A percentile compares a stretch with the other conserved stretches of the same genome.
Evolutionary conservation across 495 filamentous ascomycete species (phyloP).

Genomic region (Articulospora tetracladia): DNA sequence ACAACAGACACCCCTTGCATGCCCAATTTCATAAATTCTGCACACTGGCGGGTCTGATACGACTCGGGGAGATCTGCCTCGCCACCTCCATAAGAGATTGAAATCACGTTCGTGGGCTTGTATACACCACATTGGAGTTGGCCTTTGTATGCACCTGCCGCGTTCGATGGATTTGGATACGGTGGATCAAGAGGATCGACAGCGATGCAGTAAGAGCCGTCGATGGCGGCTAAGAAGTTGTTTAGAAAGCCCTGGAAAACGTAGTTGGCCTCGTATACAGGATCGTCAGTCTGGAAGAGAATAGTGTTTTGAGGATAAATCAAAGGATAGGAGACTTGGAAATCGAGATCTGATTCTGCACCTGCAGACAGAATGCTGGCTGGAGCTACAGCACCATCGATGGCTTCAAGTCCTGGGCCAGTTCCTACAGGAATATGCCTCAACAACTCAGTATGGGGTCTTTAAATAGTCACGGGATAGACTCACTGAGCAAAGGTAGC

Average conservation of each 20-base stretch:
- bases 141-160: slow-evolving; percentile 51
- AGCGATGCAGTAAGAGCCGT: slow-evolving; percentile 55
- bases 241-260: slow-evolving; percentile 26
- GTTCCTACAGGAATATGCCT: slow-evolving; percentile 37
- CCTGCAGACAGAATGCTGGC: neutral
- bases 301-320: slow-evolving; percentile 18
- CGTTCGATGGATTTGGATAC: slow-evolving; percentile 46
- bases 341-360: slow-evolving; percentile 14
- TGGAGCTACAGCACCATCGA: slow-evolving; percentile 40
- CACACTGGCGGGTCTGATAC: slow-evolving; percentile 34
- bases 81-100: slow-evolving; percentile 51
- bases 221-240: slow-evolving; percentile 57
- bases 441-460: slow-evolving; percentile 28
- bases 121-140: slow-evolving; percentile 58
- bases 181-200: slow-evolving; percentile 7
- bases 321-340: slow-evolving; percentile 13
- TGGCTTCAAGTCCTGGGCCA: slow-evolving; percentile 35
- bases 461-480: neutral
- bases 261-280: slow-evolving; percentile 30
- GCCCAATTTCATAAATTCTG: slow-evolving; percentile 33
- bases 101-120: slow-evolving; percentile 54
- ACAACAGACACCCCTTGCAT: slow-evolving; percentile 35
- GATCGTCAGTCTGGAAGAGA: slow-evolving; percentile 17
- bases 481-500: slow-evolving; percentile 35
- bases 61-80: slow-evolving; percentile 46